Base-by-base conservation (phyloP, 345 rosid species). In the Mercurialis annua region DNA sequence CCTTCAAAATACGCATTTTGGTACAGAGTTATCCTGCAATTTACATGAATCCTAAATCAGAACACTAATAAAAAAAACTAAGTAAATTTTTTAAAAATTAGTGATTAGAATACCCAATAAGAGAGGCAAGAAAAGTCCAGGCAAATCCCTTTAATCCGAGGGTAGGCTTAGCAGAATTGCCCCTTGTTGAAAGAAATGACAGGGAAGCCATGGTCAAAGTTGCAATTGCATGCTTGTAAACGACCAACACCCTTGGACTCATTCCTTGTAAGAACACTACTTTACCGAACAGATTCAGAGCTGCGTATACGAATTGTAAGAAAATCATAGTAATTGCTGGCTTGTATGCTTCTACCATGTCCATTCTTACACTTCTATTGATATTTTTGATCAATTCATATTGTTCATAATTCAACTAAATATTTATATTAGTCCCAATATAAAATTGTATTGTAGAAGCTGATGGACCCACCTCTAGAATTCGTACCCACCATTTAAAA, bases 1-100 rank as follows among this genome's bases (percentile, higher is more conserved):
- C 86, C 84, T 48, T 80, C 81, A 46, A 78, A 83, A 33, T 83
- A 80, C 21, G 78, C 73, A 40, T 71, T 80, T 65, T 80, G 84
- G 55, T 68, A 73, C 27, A 43, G 66, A 6, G 81, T 78, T 9
- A 81, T 74, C 1, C 85, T 76, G 65, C 54, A 40, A 64, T n/a
- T n/a, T n/a, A n/a, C n/a, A n/a, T n/a, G n/a, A n/a, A n/a, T n/a
- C n/a, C n/a, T n/a, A n/a, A n/a, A n/a, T n/a, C n/a, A n/a, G n/a
- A n/a, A n/a, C n/a, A n/a, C n/a, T n/a, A n/a, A n/a, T n/a, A n/a
- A n/a, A n/a, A n/a, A n/a, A n/a, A n/a, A n/a, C n/a, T n/a, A n/a
- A n/a, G n/a, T n/a, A n/a, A n/a, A n/a, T n/a, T n/a, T n/a, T n/a
- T n/a, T n/a, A n/a, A n/a, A n/a, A n/a, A n/a, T n/a, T n/a, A n/a